Evolutionary conservation across 2,329 filamentous ascomycete species (phyloP), one percentile per base, ranked within the genome.

Genomic region (Tolypocladium amazonense): DNA sequence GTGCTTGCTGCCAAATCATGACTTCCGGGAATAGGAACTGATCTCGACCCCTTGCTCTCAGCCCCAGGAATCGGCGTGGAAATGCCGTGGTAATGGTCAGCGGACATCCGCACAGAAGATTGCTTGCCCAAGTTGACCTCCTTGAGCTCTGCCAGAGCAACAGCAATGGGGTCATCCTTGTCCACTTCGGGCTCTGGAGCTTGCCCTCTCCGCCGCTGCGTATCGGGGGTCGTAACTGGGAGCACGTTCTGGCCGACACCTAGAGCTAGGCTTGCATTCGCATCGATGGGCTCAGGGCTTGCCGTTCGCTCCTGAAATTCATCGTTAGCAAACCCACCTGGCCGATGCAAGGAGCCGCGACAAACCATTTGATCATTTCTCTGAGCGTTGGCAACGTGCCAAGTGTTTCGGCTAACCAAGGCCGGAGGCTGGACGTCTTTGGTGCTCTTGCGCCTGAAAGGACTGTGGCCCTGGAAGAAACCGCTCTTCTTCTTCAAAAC

Each of bases 201-300:
- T 23, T 65, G 64, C 9, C 66, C 67, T 25, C 65, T 63, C 37
- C 66, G 64, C 25, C 70, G 68, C 63, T 80, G 81, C 64, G 80
- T 82, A 61, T 93, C 89, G 0, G 90, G 88, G 11, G 88, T 88
- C 15, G 89, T 88, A 12, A 99, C 93, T 60, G 96, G 87, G 68
- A 99, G 96, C 14, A 99, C 91, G 67, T 99, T 99, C 67, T 95
- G 91, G 9, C 94, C 94, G 59, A 99, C 85, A 68, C 97, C 97
- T 35, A 99, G 81, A 62, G 96, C 93, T 67, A 97, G 87, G 71
- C 89, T 96, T 45, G 93, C 92, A 63, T 94, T 88, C 59, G 93
- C 92, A 69, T 97, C 94, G 43, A 94, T 92, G 1, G 89, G 89
- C 58, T 95, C 90, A 4, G 90, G 91, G 67, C 91, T 95, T 18